These are phyloP conservation scores for Edaphochlamys debaryana DNA, from an alignment of 139 green algal species.

Conservation along the genomic window DNA sequence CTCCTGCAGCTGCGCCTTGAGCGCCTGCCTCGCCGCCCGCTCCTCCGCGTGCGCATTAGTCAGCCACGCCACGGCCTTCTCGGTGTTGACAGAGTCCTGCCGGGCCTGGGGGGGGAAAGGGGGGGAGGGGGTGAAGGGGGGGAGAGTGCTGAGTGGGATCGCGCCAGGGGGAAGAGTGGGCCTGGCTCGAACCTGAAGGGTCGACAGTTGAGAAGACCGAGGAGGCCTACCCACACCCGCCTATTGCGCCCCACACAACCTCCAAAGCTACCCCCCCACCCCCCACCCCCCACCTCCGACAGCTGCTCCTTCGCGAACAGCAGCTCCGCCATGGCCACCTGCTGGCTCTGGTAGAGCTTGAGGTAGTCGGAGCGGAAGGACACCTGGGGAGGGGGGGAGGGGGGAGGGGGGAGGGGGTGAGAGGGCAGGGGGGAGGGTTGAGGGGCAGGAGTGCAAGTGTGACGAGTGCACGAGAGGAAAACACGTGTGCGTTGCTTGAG, in stretches of 20 bases:
- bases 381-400: slow-evolving; percentile 14
- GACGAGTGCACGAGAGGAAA: too few species aligned
- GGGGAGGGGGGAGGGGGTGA: neutral
- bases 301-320: slow-evolving; percentile 64
- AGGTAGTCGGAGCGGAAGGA: slow-evolving; percentile 62
- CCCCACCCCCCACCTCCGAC: slow-evolving; percentile 33
- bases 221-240: too few species aligned
- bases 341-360: slow-evolving; percentile 53
- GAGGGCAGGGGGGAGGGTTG: neutral
- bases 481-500: too few species aligned
- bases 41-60: slow-evolving; percentile 60
- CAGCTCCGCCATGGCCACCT: slow-evolving; percentile 61
- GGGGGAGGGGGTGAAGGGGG: neutral
- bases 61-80: slow-evolving; percentile 59
- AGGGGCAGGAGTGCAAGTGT: too few species aligned
- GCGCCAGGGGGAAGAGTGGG: too few species aligned
- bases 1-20: slow-evolving; percentile 35
- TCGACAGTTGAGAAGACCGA: too few species aligned
- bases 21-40: slow-evolving; percentile 42
- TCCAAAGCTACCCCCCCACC: too few species aligned
- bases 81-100: slow-evolving; percentile 53
- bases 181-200: too few species aligned
- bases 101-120: neutral
- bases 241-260: too few species aligned
- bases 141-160: too few species aligned